A percentile compares a stretch with the other conserved stretches of the same genome.
These are phyloP conservation scores for Podospora anserina DNA, from an alignment of 495 filamentous ascomycete species.

Conservation along the genomic window DNA sequence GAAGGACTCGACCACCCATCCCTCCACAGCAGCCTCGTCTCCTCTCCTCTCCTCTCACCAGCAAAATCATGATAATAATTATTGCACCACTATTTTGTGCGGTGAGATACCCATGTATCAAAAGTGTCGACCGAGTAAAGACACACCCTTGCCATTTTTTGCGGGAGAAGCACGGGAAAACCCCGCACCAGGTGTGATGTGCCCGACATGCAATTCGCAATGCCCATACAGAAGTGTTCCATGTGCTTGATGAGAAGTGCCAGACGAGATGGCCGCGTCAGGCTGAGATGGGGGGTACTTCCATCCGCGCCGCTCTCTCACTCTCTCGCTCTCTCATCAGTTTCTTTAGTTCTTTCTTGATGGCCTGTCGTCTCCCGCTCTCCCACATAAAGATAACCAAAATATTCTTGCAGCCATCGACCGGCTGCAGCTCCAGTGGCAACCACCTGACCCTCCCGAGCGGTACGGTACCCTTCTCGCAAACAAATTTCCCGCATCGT, in stretches of 20 bases:
- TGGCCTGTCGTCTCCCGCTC: background rate
- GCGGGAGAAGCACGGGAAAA: background rate
- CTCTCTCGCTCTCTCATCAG: too few relatives aligned
- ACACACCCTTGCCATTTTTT: background rate
- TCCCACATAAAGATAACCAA: background rate
- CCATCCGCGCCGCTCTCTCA: background rate
- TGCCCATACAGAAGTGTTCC: background rate
- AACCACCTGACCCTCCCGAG: background rate
- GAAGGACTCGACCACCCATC: background rate
- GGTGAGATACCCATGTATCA: too few relatives aligned
- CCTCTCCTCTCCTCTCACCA: background rate
- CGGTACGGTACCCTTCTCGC: background rate
- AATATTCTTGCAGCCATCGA: background rate
- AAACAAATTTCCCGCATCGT: constrained; percentile 3
- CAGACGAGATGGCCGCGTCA: too few relatives aligned
- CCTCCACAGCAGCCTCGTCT: background rate
- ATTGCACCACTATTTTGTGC: background rate
- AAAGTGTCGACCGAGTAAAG: background rate
- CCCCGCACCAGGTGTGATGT: constrained; percentile 2
- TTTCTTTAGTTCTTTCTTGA: too few relatives aligned
- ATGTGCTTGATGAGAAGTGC: too few relatives aligned
- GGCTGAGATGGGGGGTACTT: background rate
- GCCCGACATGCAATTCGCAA: constrained; percentile 6
- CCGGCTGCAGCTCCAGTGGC: background rate
- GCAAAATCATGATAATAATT: background rate